These are phyloP conservation scores for Jacaranda copaia DNA, from an alignment of 257 asterid genomes.

Conservation along the genomic window DNA sequence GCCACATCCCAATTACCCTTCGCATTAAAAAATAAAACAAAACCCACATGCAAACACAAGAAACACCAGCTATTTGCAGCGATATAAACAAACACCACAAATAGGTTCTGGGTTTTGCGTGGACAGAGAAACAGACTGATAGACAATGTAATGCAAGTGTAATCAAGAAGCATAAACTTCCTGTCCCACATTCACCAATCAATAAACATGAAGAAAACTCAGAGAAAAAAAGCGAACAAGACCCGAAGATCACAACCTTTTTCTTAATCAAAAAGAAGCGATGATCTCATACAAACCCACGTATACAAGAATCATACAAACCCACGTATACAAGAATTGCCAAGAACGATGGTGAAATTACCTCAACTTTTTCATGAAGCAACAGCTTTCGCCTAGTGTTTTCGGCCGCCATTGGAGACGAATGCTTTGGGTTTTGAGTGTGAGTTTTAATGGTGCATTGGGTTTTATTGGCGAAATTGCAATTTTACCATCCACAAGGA, in stretches of 20 bases:
- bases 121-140: background rate
- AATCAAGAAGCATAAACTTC: constrained; percentile 12
- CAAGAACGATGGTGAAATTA: background rate
- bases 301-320: background rate
- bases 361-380: constrained; percentile 28
- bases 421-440: background rate
- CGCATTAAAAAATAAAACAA: constrained; percentile 32
- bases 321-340: background rate
- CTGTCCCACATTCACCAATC: background rate
- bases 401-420: constrained; percentile 24
- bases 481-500: too few relatives aligned
- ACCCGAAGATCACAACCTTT: background rate
- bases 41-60: constrained; percentile 48
- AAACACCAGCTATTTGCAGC: background rate
- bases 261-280: too few relatives aligned
- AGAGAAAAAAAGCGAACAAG: background rate
- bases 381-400: constrained; percentile 7
- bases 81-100: background rate
- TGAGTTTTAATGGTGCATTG: background rate
- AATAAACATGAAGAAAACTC: background rate
- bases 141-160: constrained; percentile 33
- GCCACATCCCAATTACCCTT: constrained; percentile 23
- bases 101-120: background rate
- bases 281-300: background rate
- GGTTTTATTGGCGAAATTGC: too few relatives aligned